Evolutionary conservation across 2,329 filamentous ascomycete genomes (phyloP), one percentile per base, ranked within the genome.

Genomic region (Elsinoe batatas): DNA sequence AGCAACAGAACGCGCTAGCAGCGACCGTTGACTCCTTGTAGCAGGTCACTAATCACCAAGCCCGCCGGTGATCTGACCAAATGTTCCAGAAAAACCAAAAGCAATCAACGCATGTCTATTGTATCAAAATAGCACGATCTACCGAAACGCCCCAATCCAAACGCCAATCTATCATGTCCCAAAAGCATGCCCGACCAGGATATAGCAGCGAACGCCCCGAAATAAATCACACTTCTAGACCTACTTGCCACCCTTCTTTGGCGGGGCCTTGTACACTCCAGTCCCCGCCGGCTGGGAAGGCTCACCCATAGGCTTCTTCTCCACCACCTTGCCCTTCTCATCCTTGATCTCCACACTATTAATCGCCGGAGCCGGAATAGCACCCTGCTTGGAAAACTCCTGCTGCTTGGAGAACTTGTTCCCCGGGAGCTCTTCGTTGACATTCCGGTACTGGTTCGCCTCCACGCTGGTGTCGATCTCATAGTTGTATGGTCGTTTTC

Each of bases 371-470:
- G 43, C 43, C 11, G 47, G 47, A 15, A 51, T 22, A 17, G 17
- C 32, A 6, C 47, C 47, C 30, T 36, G 30, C 30, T 30, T 22
- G 10, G 47, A 36, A 15, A 51, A 22, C 17, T 51, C 47, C 33
- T 51, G 30, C 32, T 51, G 47, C 47, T 51, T 36, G 12, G 30
- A 11, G 33, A 36, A 51, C 33, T 37, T 36, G 47, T 51, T 51
- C 17, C 22, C 47, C 7, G 47, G 47, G 11, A 36, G 10, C 17
- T 51, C 47, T n/a, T 32, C 32, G 30, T 51, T 51, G 32, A 20
- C 47, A 15, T 37, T 12, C 5, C 30, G 47, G 32, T 12, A 51
- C 37, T 22, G 22, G 30, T 36, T 22, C 17, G 26, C 15, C 13
- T 36, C 33, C 30, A 7, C 11, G 13, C 13, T 13, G 10, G 47